Evolutionary conservation across 2,329 filamentous ascomycete genomes (phyloP).

Genomic region (Fusarium sp.): DNA sequence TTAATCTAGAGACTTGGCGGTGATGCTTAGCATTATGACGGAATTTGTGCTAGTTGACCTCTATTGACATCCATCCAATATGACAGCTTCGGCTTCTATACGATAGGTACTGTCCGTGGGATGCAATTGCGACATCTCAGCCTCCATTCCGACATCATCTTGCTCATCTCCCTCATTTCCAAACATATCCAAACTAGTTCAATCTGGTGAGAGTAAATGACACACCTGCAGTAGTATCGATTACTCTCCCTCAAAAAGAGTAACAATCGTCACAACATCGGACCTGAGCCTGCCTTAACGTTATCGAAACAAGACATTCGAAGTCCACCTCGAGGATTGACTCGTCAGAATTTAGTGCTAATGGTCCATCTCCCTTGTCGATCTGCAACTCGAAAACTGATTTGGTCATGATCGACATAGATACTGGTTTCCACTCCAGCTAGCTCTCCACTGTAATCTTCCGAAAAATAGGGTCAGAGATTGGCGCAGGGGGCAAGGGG

Average conservation of each 20-base stretch:
- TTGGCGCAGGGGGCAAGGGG: slow-evolving; percentile 16
- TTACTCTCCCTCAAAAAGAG: not conserved
- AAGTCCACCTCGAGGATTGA: not conserved
- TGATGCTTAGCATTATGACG: not conserved
- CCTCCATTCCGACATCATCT: not conserved
- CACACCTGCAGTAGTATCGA: slow-evolving; percentile 1
- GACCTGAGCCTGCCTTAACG: not conserved
- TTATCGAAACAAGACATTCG: not conserved
- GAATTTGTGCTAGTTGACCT: not conserved
- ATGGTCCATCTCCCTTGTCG: not conserved
- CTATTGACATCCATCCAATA: too few relatives aligned
- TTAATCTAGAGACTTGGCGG: not conserved
- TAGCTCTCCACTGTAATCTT: not conserved
- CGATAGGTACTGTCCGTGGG: too few relatives aligned
- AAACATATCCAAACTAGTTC: not conserved
- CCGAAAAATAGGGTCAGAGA: not conserved
- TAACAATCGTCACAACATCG: not conserved
- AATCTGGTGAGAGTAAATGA: not conserved
- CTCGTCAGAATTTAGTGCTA: not conserved
- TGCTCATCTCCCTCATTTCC: accelerated
- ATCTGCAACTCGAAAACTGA: slow-evolving; percentile 6
- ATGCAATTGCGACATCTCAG: not conserved
- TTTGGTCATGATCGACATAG: not conserved
- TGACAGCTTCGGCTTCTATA: too few relatives aligned
- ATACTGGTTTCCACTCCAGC: not conserved